Evolutionary conservation across 163 green algal species (phyloP).

Genomic region (Scenedesmus sp.): DNA sequence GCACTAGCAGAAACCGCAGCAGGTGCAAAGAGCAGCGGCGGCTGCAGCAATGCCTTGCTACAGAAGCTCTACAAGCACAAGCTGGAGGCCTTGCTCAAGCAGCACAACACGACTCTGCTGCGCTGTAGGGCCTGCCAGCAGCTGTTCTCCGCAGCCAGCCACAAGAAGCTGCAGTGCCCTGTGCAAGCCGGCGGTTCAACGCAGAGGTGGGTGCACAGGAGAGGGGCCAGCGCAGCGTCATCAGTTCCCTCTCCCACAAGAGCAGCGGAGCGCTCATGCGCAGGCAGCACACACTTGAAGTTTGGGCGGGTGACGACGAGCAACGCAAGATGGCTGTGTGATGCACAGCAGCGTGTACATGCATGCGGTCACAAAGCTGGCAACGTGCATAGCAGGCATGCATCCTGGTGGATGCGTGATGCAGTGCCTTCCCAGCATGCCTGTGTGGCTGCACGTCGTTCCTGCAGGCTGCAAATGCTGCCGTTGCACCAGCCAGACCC

Average conservation of each 20-base stretch:
- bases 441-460: background rate
- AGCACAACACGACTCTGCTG: conserved; percentile 31
- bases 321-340: background rate
- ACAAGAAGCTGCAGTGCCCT: conserved; percentile 40
- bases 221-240: background rate
- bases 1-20: background rate
- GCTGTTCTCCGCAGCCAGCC: conserved; percentile 28
- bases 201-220: background rate
- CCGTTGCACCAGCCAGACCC: conserved; percentile 45
- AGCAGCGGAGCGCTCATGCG: background rate
- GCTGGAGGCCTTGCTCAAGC: conserved; percentile 26
- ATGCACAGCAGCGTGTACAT: background rate
- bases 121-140: conserved; percentile 29
- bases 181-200: conserved; percentile 7
- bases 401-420: too few species aligned
- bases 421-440: too few species aligned
- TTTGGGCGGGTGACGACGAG: background rate
- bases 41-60: background rate
- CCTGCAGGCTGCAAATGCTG: conserved; percentile 1
- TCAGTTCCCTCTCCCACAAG: too few species aligned
- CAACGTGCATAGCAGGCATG: too few species aligned
- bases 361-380: too few species aligned
- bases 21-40: background rate
- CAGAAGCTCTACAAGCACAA: conserved; percentile 51
- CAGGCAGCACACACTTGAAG: background rate